These are phyloP conservation scores for Rutstroemia sp. DNA, from an alignment of 2,329 filamentous ascomycete species.

Conservation along the genomic window DNA sequence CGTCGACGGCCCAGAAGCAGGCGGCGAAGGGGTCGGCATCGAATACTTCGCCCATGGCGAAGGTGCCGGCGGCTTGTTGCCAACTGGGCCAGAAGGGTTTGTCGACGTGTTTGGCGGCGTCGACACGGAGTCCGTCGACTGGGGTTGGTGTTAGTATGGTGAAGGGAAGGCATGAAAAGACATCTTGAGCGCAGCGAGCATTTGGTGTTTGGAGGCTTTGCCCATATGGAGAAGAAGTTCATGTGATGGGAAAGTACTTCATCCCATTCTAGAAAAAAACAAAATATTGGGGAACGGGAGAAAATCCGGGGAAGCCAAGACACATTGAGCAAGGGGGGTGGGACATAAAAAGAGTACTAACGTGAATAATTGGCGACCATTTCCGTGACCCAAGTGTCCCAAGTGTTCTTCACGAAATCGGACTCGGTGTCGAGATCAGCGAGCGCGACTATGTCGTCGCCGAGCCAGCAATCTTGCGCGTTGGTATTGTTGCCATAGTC, in stretches of 20 bases:
- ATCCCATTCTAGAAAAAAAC: background rate
- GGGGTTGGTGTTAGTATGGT: background rate
- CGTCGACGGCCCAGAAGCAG: constrained; percentile 11
- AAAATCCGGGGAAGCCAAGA: constrained; percentile 23
- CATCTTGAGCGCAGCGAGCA: too few species aligned
- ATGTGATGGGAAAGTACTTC: background rate
- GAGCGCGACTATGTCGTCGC: constrained; percentile 35
- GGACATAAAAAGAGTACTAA: constrained; percentile 29
- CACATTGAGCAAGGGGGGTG: constrained; percentile 38
- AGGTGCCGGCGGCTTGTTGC: constrained; percentile 45
- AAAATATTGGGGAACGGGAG: constrained; percentile 55
- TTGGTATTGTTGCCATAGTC: constrained; percentile 31
- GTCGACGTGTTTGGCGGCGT: constrained; percentile 40
- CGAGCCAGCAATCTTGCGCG: constrained; percentile 19
- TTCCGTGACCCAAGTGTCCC: constrained; percentile 13
- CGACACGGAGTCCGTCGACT: constrained; percentile 41
- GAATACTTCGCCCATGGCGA: constrained; percentile 52
- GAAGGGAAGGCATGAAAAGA: too few species aligned
- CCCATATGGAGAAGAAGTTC: background rate
- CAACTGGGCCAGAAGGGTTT: constrained; percentile 49
- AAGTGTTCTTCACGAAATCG: constrained; percentile 9
- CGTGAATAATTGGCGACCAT: constrained; percentile 17
- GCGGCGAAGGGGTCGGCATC: constrained; percentile 44
- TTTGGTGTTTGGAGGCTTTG: background rate
- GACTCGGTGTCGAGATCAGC: constrained; percentile 34